Evolutionary conservation across 176 grass and related monocot species (phyloP).

Genomic region (Triticum aestivum): IWGSC_CS_RefSeq_v2.1 NC_057807.1:386516188-386516687

Average conservation of each 20-base stretch:
- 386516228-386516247: conserved; percentile 2
- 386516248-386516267: no score
- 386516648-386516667: conserved; percentile 89
- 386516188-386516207: conserved; percentile 32
- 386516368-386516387: background rate
- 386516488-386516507: conserved; percentile 40
- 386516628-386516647: conserved; percentile 90
- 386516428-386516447: conserved; percentile 49
- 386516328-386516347: no score
- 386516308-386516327: no score
- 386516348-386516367: conserved; percentile 36
- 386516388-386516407: background rate
- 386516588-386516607: conserved; percentile 83
- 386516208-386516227: conserved; percentile 14
- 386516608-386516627: conserved; percentile 97
- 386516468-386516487: conserved; percentile 34
- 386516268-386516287: no score
- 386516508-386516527: conserved; percentile 16
- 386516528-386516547: conserved; percentile 31
- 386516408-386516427: conserved; percentile 43
- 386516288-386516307: no score
- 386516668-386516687: conserved; percentile 37
- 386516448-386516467: conserved; percentile 62
- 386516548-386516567: conserved; percentile 62
- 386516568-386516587: conserved; percentile 83